Conservation (phyloP, 345 rosid genomes). For the Microcos paniculata region DNA sequence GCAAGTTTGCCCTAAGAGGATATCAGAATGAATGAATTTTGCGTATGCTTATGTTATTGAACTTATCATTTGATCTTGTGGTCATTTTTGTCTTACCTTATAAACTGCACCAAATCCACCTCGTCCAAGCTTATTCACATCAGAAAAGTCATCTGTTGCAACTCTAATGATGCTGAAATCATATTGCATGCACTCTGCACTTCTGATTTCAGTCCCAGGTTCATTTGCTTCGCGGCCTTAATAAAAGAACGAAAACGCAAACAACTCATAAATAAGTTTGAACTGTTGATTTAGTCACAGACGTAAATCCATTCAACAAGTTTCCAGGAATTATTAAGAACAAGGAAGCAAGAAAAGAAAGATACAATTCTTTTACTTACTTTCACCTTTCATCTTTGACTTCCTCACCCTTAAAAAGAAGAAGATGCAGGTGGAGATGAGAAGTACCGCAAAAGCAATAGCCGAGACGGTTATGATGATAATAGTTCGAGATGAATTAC, state of each 20-base stretch:
- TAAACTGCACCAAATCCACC: no score
- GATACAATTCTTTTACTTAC: constrained; percentile 14
- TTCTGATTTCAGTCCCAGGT: constrained; percentile 13
- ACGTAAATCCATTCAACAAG: not conserved
- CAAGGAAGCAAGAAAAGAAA: not conserved
- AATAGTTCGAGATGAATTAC: constrained; percentile 1
- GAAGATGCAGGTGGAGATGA: not conserved
- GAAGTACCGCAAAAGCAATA: constrained; percentile 8
- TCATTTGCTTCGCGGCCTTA: not conserved
- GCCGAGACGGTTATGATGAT: constrained; percentile 2
- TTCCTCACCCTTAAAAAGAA: constrained; percentile 19
- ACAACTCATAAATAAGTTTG: not conserved
- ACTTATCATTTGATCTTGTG: not conserved
- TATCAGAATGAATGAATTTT: not conserved
- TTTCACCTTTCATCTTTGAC: constrained; percentile 4
- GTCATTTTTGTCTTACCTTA: constrained; percentile 22
- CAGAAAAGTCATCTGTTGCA: constrained; percentile 43
- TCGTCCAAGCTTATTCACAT: constrained; percentile 39
- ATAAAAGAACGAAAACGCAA: not conserved
- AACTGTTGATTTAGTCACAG: not conserved
- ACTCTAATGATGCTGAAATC: constrained; percentile 27
- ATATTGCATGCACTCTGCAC: constrained; percentile 22
- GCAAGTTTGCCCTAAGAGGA: constrained; percentile 4
- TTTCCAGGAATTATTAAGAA: not conserved
- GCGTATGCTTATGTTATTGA: not conserved